Percentiles rank a stretch among this genome's conserved stretches.
Conservation (phyloP, 2,329 filamentous ascomycete genomes). For the Sporothrix brunneoviolacea region DNA sequence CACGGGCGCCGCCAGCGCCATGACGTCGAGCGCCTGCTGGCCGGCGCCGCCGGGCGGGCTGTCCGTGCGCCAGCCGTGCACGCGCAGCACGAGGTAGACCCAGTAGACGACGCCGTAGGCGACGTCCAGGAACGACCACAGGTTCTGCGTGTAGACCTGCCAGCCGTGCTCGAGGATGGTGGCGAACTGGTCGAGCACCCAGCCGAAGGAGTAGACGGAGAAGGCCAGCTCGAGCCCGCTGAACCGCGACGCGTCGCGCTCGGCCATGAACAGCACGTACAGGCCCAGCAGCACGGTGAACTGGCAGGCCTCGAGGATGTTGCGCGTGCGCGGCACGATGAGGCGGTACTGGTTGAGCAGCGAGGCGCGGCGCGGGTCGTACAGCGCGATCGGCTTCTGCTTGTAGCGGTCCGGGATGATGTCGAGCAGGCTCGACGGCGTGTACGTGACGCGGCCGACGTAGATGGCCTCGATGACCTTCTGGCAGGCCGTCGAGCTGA, state of each 20-base stretch:
- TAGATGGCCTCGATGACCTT: slow-evolving; percentile 80
- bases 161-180: slow-evolving; percentile 69
- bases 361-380: slow-evolving; percentile 68
- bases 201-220: slow-evolving; percentile 67
- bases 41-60: slow-evolving; percentile 36
- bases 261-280: slow-evolving; percentile 67
- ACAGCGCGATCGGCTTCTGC: slow-evolving; percentile 71
- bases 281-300: slow-evolving; percentile 63
- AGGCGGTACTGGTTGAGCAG: slow-evolving; percentile 79
- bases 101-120: slow-evolving; percentile 67
- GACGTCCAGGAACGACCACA: slow-evolving; percentile 84
- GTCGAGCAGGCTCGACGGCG: slow-evolving; percentile 73
- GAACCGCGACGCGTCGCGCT: slow-evolving; percentile 52
- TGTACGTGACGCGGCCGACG: slow-evolving; percentile 72
- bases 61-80: slow-evolving; percentile 53
- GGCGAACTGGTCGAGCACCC: slow-evolving; percentile 71
- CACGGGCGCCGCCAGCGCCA: slow-evolving; percentile 73
- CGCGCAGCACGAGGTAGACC: slow-evolving; percentile 60
- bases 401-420: slow-evolving; percentile 84
- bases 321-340: slow-evolving; percentile 72
- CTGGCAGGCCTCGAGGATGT: slow-evolving; percentile 66
- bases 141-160: slow-evolving; percentile 77
- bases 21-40: slow-evolving; percentile 67
- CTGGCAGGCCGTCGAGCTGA: slow-evolving; percentile 71
- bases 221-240: slow-evolving; percentile 60